Evolutionary conservation across 1,284 basidiomycete species (phyloP), one percentile per base, ranked within the genome.

Genomic region (Neotropicomus parvogracilis): DNA sequence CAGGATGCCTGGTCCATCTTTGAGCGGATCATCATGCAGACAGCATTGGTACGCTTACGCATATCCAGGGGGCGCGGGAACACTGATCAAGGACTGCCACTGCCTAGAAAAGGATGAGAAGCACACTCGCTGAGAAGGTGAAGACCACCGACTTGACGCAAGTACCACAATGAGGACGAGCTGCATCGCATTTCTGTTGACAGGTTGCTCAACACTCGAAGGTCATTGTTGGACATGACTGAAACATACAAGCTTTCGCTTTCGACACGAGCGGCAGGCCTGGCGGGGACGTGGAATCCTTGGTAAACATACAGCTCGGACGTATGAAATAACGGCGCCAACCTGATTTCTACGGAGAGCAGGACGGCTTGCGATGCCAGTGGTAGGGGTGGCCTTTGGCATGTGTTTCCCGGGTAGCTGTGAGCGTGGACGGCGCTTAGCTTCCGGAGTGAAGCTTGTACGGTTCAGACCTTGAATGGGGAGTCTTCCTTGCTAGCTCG

Each of bases 291-390:
- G 28, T 39, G 21, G 29, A 45, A 27, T 41, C 16, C 41, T 43
- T 40, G 26, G 34, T 48, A 32, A 50, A 31, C 34, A 50, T 40
- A 6, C 20, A 6, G 9, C 10, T 24, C 8, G 8, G 24, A 31
- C 3, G 21, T 11, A 16, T 45, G 34, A 40, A 29, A 45, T 19
- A 54, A 44, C 32, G 40, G 35, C 16, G 54, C 66, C 48, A 57
- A 82, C 87, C 75, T 90, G 87, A 63, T 90, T 90, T 66, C 88
- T 76, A 48, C 87, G 80, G 46, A 90, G 76, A 36, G 86, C 80
- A 52, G 86, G 77, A 35, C 83, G 78, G 58, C 65, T 48, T 29
- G 54, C 26, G 17, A 50, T 69, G 33, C 68, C 62, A 37, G 69
- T 55, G 29, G 56, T 60, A 20, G 69, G 54, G 41, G 62, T 57